These are phyloP conservation scores for Neurospora sp. DNA, from an alignment of 495 filamentous ascomycete genomes.

Conservation along the genomic window DNA sequence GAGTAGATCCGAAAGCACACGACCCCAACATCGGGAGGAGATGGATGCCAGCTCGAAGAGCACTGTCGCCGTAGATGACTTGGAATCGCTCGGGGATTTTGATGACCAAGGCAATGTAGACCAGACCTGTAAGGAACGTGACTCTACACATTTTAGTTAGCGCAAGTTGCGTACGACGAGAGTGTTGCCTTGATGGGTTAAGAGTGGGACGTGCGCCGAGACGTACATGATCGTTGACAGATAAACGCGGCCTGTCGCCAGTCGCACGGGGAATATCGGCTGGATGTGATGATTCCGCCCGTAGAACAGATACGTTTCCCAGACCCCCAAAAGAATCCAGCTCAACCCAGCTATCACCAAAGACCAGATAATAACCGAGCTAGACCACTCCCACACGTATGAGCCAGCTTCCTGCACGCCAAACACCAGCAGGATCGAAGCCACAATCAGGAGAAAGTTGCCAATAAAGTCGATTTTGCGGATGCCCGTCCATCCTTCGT, in stretches of 20 bases:
- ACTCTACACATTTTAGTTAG: constrained; percentile 19
- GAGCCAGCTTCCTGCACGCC: constrained; percentile 48
- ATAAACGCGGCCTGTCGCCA: constrained; percentile 28
- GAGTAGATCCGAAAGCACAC: constrained; percentile 41
- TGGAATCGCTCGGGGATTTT: constrained; percentile 53
- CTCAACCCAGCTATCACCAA: constrained; percentile 33
- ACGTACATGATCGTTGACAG: constrained; percentile 33
- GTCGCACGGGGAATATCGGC: constrained; percentile 32
- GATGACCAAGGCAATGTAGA: constrained; percentile 47
- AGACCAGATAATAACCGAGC: constrained; percentile 32
- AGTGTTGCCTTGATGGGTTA: not conserved
- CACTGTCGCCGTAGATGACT: constrained; percentile 40
- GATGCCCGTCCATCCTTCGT: constrained; percentile 18
- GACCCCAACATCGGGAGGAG: constrained; percentile 47
- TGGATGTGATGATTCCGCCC: constrained; percentile 20
- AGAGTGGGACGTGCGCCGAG: constrained; percentile 1
- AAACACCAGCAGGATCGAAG: constrained; percentile 47
- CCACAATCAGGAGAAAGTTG: constrained; percentile 40
- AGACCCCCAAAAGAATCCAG: constrained; percentile 37
- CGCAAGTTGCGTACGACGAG: not conserved
- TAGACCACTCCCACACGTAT: constrained; percentile 35
- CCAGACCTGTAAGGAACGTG: constrained; percentile 45
- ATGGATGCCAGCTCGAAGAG: constrained; percentile 44
- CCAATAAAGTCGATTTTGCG: constrained; percentile 48
- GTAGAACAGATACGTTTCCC: constrained; percentile 34